phyloP scores from a whole-genome alignment of 2,329 filamentous ascomycete species.

The Stagonosporopsis rhizophila region DNA sequence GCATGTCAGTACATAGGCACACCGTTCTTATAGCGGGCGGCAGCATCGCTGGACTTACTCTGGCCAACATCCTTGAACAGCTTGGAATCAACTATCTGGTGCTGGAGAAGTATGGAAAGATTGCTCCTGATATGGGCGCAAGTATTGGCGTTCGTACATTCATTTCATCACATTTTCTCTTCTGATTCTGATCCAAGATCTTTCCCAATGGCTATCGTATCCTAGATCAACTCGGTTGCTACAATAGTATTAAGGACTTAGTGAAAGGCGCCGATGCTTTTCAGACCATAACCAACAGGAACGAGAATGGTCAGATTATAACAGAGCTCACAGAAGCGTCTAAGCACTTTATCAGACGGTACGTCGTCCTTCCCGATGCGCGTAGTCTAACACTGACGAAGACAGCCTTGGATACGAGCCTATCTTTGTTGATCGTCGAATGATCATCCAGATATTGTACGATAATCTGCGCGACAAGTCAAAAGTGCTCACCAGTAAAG shows the following conservation, averaged over 20 bases:
- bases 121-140: slow-evolving; percentile 25
- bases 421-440: slow-evolving; percentile 21
- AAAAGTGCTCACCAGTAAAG: slow-evolving; percentile 14
- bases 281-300: not conserved
- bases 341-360: not conserved
- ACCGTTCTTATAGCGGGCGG: slow-evolving; percentile 23
- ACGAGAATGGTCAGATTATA: slow-evolving; percentile 4
- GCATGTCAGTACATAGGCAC: not conserved
- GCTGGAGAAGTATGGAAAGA: slow-evolving; percentile 18
- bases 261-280: not conserved
- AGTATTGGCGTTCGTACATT: slow-evolving; percentile 21
- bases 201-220: slow-evolving; percentile 24
- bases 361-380: not conserved
- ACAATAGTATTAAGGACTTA: not conserved
- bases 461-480: slow-evolving; percentile 21
- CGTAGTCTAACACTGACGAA: not conserved
- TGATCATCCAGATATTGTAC: slow-evolving; percentile 20
- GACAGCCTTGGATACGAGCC: not conserved
- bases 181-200: not conserved
- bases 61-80: slow-evolving; percentile 21
- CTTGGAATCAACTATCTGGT: slow-evolving; percentile 23
- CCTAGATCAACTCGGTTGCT: slow-evolving; percentile 27
- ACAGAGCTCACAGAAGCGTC: not conserved
- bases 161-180: not conserved
- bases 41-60: slow-evolving; percentile 18